Evolutionary conservation across 73 alveolate species (phyloP).

Genomic region (Stentor coeruleus): DNA sequence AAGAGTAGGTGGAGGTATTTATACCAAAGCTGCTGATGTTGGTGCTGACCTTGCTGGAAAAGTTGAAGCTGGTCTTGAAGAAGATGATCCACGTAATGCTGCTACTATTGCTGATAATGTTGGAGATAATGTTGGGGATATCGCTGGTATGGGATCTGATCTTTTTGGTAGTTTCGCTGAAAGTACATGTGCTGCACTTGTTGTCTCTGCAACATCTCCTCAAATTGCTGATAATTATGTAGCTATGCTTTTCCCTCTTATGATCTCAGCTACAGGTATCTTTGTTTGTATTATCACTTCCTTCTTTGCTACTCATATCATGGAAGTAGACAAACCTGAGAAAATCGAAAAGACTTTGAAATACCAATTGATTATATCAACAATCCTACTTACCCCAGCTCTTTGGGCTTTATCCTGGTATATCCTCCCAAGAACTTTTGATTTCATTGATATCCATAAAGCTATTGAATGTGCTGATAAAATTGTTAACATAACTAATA

Average conservation of each 20-base stretch:
- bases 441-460: neutral
- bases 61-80: constrained; percentile 79
- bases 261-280: constrained; percentile 81
- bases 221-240: constrained; percentile 46
- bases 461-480: neutral
- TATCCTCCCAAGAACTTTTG: constrained; percentile 62
- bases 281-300: constrained; percentile 64
- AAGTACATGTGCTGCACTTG: constrained; percentile 92
- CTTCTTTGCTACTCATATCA: constrained; percentile 42
- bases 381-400: constrained; percentile 55
- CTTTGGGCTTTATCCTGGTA: constrained; percentile 34
- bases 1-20: constrained; percentile 99
- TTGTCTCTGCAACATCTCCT: constrained; percentile 78
- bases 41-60: constrained; percentile 94
- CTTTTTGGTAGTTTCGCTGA: constrained; percentile 97
- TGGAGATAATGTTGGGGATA: constrained; percentile 96
- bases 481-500: too few species aligned
- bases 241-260: constrained; percentile 70
- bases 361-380: constrained; percentile 39
- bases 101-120: constrained; percentile 98
- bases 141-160: constrained; percentile 98
- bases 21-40: constrained; percentile 98
- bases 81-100: constrained; percentile 91
- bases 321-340: constrained; percentile 33
- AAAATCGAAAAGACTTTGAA: constrained; percentile 20